These are phyloP conservation scores for Ehretia macrophylla DNA, from an alignment of 257 asterid species.

Conservation along the genomic window DNA sequence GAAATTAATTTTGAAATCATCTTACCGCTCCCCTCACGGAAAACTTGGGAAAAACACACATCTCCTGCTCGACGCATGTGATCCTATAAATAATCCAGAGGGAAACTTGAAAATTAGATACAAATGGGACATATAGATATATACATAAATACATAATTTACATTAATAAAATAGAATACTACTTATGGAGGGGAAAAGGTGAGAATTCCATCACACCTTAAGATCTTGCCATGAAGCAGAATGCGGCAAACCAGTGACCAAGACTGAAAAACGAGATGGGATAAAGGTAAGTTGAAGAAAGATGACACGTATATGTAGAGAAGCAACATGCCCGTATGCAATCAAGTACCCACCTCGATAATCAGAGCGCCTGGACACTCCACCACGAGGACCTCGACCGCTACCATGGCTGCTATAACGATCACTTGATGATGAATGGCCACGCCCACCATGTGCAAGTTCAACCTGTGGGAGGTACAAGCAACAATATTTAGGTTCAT, in stretches of 20 bases:
- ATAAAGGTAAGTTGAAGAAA: slow-evolving; percentile 9
- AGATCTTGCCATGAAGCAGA: slow-evolving; percentile 99
- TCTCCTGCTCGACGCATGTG: slow-evolving; percentile 99
- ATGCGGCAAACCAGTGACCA: slow-evolving; percentile 78
- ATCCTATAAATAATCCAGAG: slow-evolving; percentile 45
- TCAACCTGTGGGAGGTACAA: slow-evolving; percentile 51
- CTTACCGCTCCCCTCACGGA: slow-evolving; percentile 92
- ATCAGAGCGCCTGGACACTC: slow-evolving; percentile 90
- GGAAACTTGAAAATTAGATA: not conserved
- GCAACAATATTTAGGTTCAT: not conserved
- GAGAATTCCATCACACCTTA: slow-evolving; percentile 42
- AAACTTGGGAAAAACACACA: slow-evolving; percentile 98
- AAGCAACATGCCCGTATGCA: slow-evolving; percentile 1
- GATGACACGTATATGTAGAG: not conserved
- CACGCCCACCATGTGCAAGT: slow-evolving; percentile 99
- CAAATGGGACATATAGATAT: not conserved
- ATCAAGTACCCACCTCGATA: slow-evolving; percentile 51
- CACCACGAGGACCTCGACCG: slow-evolving; percentile 87
- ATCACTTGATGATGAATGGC: slow-evolving; percentile 68
- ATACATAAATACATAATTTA: not conserved
- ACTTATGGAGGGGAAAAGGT: not conserved
- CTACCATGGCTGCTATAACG: slow-evolving; percentile 41
- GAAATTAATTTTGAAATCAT: not conserved
- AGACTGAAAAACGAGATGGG: slow-evolving; percentile 40
- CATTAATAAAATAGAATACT: not conserved